Base-by-base conservation (phyloP, 805 yeast genomes). In the Soucietia sequanensis region DNA sequence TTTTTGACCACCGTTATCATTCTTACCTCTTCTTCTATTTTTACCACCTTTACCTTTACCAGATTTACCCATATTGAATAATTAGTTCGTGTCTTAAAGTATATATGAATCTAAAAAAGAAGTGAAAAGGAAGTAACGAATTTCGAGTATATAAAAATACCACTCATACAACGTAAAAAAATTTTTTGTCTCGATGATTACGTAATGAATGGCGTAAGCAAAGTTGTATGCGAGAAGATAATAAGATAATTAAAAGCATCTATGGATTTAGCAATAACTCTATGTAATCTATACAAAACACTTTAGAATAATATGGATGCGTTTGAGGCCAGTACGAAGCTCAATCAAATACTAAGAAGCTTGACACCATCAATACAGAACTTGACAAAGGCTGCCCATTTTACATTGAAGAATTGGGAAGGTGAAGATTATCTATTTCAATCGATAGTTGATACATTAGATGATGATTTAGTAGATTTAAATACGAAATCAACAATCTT, bases 21-120 rank as follows among this genome's bases (percentile, higher is more conserved):
- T 90, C 91, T 93, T 93, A 66, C 99, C 99, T 79, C 97, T 85
- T 75, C 95, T 81, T 77, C 99, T 91, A 71, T 87, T 84, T 68
- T 85, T 85, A 68, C 95, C 95, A 66, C 95, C 93, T 70, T 83
- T 76, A 60, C 86, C 84, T 72, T 81, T 83, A 52, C 72, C 72
- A 31, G 81, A 71, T 70, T 84, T 83, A 52, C 90, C 88, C 90
- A 83, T 84, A 38, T 51, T 68, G 42, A 30, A 28, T 12, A 15
- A n/a, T n/a, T n/a, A n/a, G n/a, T n/a, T n/a, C n/a, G n/a, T n/a
- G n/a, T n/a, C n/a, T n/a, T n/a, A n/a, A n/a, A n/a, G n/a, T n/a
- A n/a, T n/a, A n/a, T n/a, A n/a, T n/a, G n/a, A n/a, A n/a, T n/a
- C n/a, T n/a, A n/a, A n/a, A n/a, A n/a, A n/a, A n/a, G n/a, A n/a